Conservation (phyloP, 2,329 filamentous ascomycete genomes). For the Fusarium sp. region DNA sequence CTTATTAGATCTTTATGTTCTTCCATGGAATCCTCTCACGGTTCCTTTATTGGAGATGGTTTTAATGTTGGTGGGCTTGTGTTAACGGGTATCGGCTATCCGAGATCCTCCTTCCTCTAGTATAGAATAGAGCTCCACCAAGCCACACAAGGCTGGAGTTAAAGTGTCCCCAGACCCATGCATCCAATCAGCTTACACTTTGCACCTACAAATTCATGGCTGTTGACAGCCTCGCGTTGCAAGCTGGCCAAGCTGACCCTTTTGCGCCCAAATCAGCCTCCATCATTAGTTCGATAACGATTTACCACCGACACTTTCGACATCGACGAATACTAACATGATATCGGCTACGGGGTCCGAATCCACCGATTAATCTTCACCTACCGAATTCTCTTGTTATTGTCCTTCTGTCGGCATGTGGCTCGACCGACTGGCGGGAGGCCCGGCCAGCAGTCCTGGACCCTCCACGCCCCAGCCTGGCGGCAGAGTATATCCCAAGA, state of each 20-base stretch:
- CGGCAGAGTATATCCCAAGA: slow-evolving; percentile 73
- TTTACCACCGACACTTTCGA: slow-evolving; percentile 5
- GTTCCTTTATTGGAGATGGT: neutral
- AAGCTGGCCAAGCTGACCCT: slow-evolving; percentile 44
- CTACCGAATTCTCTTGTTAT: slow-evolving; percentile 3
- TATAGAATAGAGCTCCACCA: neutral
- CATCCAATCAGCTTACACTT: slow-evolving; percentile 32
- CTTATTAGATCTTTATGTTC: neutral
- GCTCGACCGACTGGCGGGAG: slow-evolving; percentile 83
- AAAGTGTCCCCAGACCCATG: neutral
- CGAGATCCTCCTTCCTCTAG: slow-evolving; percentile 15
- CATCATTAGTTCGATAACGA: slow-evolving; percentile 10
- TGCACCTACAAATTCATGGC: slow-evolving; percentile 12
- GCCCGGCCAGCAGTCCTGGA: slow-evolving; percentile 69
- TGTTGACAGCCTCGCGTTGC: slow-evolving; percentile 42
- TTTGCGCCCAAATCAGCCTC: slow-evolving; percentile 32
- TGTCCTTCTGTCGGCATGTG: slow-evolving; percentile 70
- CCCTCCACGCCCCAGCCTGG: slow-evolving; percentile 70
- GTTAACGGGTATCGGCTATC: slow-evolving; percentile 6
- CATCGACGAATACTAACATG: slow-evolving; percentile 24
- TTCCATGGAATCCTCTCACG: neutral
- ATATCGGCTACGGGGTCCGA: neutral
- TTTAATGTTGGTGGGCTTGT: slow-evolving; percentile 3
- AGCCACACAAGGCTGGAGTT: slow-evolving; percentile 32
- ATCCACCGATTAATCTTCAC: slow-evolving; percentile 9